Percentiles rank a stretch among this genome's conserved stretches.
phyloP scores from a whole-genome alignment of 345 rosid species.

The Linum lewisii region DNA sequence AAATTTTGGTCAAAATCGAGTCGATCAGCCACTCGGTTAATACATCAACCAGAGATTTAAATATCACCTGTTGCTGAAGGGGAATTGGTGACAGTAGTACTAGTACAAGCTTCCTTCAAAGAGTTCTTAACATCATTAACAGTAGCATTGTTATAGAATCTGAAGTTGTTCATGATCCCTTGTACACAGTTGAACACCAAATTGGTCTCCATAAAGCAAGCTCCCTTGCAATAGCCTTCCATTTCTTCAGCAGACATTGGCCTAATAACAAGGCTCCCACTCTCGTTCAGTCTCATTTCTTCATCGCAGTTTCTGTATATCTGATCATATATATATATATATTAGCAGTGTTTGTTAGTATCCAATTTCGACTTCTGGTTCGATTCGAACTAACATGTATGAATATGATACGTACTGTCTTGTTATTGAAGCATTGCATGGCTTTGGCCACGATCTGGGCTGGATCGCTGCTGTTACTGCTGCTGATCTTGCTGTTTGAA shows the following conservation, averaged over 20 bases:
- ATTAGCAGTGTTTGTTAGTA: too few relatives aligned
- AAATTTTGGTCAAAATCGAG: slow-evolving; percentile 3
- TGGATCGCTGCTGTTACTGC: slow-evolving; percentile 20
- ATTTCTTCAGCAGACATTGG: too few relatives aligned
- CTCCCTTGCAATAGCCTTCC: slow-evolving; percentile 57
- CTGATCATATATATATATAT: slow-evolving; percentile 19
- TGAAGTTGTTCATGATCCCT: slow-evolving; percentile 39
- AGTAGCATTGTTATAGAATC: slow-evolving; percentile 69
- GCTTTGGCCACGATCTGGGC: slow-evolving; percentile 61
- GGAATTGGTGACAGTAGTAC: too few relatives aligned
- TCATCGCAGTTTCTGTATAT: slow-evolving; percentile 61
- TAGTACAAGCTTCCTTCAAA: slow-evolving; percentile 47
- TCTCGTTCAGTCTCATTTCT: slow-evolving; percentile 50
- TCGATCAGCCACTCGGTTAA: too few relatives aligned
- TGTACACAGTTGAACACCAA: slow-evolving; percentile 64
- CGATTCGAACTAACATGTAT: too few relatives aligned
- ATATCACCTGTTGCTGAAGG: too few relatives aligned
- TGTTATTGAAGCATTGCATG: slow-evolving; percentile 61
- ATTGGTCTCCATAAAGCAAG: slow-evolving; percentile 67
- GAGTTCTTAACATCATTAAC: slow-evolving; percentile 44
- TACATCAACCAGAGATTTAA: too few relatives aligned
- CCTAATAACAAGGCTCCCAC: slow-evolving; percentile 50
- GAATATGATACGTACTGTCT: slow-evolving; percentile 35
- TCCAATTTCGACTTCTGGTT: too few relatives aligned
- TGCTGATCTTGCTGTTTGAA: not conserved